These are phyloP conservation scores for Delphinella strobiligena DNA, from an alignment of 2,329 filamentous ascomycete genomes.

Conservation along the genomic window DNA sequence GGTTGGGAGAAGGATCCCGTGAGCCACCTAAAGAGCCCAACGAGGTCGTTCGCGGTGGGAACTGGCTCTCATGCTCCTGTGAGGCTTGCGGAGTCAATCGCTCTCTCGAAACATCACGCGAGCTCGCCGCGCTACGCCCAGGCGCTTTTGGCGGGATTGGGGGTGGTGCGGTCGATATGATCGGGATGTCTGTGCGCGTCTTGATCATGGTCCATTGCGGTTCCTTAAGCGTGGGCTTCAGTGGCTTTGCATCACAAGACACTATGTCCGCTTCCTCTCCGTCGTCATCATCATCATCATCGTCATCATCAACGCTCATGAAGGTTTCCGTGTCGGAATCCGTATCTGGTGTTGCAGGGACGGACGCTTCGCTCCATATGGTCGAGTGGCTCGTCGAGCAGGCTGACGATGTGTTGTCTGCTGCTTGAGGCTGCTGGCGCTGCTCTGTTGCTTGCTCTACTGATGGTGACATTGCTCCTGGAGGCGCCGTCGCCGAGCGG, in stretches of 20 bases:
- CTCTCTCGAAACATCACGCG: neutral
- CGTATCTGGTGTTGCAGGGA: constrained; percentile 15
- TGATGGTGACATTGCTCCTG: constrained; percentile 10
- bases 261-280: neutral
- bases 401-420: constrained; percentile 7
- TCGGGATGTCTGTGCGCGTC: neutral
- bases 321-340: constrained; percentile 8
- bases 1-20: too few species aligned
- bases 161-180: neutral
- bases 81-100: too few species aligned
- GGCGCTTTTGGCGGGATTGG: constrained; percentile 4
- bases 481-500: constrained; percentile 18
- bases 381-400: constrained; percentile 12
- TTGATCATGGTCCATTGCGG: constrained; percentile 1
- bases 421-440: constrained; percentile 6
- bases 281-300: constrained; percentile 1
- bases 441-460: neutral
- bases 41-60: constrained; percentile 5
- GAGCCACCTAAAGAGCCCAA: too few species aligned
- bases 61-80: too few species aligned
- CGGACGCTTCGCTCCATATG: constrained; percentile 16
- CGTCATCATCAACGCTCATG: constrained; percentile 7
- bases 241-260: constrained; percentile 1
- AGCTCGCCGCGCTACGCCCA: constrained; percentile 3
- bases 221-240: constrained; percentile 3